Base-by-base conservation (phyloP, 495 filamentous ascomycete genomes). In the Aspergillus olivimuriae region DNA sequence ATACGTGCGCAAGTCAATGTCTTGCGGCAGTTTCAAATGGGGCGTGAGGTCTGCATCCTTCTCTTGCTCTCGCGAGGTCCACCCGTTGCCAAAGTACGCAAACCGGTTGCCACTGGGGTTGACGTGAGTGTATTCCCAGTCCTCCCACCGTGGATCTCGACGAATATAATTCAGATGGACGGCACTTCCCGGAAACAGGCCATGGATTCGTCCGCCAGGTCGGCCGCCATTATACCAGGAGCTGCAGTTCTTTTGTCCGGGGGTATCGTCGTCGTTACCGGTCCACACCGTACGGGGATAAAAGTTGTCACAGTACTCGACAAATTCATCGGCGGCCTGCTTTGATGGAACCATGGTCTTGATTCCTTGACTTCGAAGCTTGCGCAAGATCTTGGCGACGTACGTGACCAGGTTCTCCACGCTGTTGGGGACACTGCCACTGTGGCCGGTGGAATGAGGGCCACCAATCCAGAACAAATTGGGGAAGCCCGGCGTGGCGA, bases 141-240 rank as follows among this genome's bases (percentile, higher is more conserved):
- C 83, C 60, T 87, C 83, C 80, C 81, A 86, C 11, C 83, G 63
- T 1, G 81, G 81, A 35, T 82, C 74, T 17, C 74, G 57, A 3
- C 76, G 63, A 19, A 80, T 66, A 16, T 72, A 70, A 9, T 77
- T 78, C 19, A 74, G 57, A 50, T 80, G 76, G 1, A 76, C 60
- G 3, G 78, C 76, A 57, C 74, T 80, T 0, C 81, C 82, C 0
- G 84, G 84, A 70, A 83, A 88, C 14, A 84, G 51, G 0, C 78
- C 83, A 44, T 78, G 76, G 17, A 86, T 75, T 2, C 61, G 55
- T 2, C 66, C 69, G 0, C 77, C 78, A 0, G 78, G 75, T 8
- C 65, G 54, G 0, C 80, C 80, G 38, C 80, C 70, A 32, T 86
- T 85, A 53, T 83, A 83, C 84, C 84, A 88, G 2, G 74, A 80